Evolutionary conservation across 768 basidiomycete genomes (phyloP).

Genomic region (Leccinum sublutescens): DNA sequence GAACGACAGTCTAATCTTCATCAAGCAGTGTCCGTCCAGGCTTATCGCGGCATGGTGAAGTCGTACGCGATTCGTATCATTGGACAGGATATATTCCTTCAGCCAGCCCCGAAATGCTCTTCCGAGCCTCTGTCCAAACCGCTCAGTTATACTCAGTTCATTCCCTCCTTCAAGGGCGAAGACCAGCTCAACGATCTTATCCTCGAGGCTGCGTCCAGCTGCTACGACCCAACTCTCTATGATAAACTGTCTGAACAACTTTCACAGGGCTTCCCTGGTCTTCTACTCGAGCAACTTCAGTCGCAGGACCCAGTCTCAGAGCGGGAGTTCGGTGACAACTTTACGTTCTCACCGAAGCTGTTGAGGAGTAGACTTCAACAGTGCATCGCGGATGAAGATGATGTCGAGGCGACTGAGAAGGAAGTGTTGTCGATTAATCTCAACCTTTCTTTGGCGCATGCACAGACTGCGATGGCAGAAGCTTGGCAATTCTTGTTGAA

Average conservation of each 20-base stretch:
- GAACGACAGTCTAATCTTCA: constrained; percentile 53
- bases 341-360: constrained; percentile 63
- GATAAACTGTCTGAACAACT: constrained; percentile 55
- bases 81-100: constrained; percentile 69
- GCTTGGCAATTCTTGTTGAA: constrained; percentile 77
- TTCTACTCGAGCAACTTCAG: constrained; percentile 65
- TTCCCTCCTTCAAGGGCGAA: constrained; percentile 54
- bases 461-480: constrained; percentile 70
- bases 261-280: constrained; percentile 50
- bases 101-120: constrained; percentile 42
- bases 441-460: constrained; percentile 81
- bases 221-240: constrained; percentile 72
- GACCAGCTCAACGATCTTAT: constrained; percentile 67
- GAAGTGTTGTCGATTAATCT: constrained; percentile 75
- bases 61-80: constrained; percentile 73
- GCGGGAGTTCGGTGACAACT: constrained; percentile 79
- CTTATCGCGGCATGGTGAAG: constrained; percentile 70
- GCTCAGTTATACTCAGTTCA: constrained; percentile 57
- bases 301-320: constrained; percentile 59
- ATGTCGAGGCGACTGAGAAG: constrained; percentile 50
- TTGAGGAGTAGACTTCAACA: constrained; percentile 59
- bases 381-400: constrained; percentile 34
- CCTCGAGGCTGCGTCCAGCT: constrained; percentile 64
- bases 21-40: constrained; percentile 57
- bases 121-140: constrained; percentile 47